phyloP scores from a whole-genome alignment of 371 early-diverging fungal species.

The Circinella minor region DNA sequence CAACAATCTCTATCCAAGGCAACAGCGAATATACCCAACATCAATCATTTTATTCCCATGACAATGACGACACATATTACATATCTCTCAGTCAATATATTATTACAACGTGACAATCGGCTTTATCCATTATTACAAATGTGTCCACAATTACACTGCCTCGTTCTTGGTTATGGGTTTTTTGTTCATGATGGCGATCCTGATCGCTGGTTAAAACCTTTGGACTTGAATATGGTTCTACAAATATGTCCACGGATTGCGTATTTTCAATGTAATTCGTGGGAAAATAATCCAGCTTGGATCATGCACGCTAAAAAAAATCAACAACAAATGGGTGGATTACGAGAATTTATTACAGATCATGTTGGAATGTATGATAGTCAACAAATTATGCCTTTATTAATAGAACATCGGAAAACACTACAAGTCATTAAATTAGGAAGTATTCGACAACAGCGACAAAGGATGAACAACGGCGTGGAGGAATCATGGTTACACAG shows the following conservation, averaged over 20 bases:
- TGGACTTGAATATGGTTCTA: not conserved
- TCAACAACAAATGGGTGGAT: not conserved
- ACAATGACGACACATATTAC: not conserved
- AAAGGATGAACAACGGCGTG: not conserved
- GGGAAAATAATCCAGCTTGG: slow-evolving; percentile 7
- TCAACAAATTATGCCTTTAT: not conserved
- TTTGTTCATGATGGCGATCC: not conserved
- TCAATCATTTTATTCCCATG: no score
- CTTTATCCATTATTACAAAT: not conserved
- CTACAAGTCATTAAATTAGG: not conserved
- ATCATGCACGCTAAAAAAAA: slow-evolving; percentile 4
- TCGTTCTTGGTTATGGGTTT: not conserved
- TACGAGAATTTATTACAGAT: slow-evolving; percentile 3
- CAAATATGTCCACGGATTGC: not conserved
- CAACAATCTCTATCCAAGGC: not conserved
- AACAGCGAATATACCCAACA: no score
- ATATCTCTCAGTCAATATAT: not conserved
- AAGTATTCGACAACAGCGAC: not conserved
- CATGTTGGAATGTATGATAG: slow-evolving; percentile 5
- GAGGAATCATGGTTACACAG: not conserved
- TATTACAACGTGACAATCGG: slow-evolving; percentile 1
- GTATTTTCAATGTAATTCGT: slow-evolving; percentile 10
- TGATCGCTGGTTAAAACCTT: not conserved
- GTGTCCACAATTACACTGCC: slow-evolving; percentile 3
- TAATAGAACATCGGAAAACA: not conserved